Base-by-base conservation (phyloP, 305 asterid species). In the Plantago coronopus region DNA sequence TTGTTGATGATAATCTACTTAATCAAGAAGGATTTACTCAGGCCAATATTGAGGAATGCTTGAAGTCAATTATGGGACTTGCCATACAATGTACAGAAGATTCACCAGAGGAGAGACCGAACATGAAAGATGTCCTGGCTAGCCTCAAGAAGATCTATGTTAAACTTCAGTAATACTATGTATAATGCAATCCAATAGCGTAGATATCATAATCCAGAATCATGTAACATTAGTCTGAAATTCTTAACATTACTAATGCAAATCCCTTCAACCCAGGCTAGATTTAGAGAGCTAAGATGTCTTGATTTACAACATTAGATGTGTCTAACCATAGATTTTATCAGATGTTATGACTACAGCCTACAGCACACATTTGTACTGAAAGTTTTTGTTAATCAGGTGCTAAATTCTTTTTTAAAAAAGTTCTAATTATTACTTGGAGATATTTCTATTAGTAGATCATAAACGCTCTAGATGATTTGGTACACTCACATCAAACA, bases 71-170 rank as follows among this genome's bases (percentile, higher is more conserved):
- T 11, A 59, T 68, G 55, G 64, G 23, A 54, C 34, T 73, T 25
- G 71, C 64, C n/a, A 3, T 69, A 49, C 57, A 74, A 17, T 74
- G 79, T 22, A 40, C 71, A 27, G 10, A 19, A 2, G 17, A 73
- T n/a, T 23, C 37, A 3, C 63, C 70, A 1, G 47, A 62, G 20
- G 59, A 60, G 54, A 68, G 71, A 45, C 61, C 56, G 12, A 27
- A 15, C 31, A 64, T 73, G 65, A 65, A 59, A 53, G 55, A 50
- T 40, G 70, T 68, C 10, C n/a, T 59, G 10, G 21, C 16, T 2
- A 64, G 47, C 21, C 56, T 68, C 11, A 31, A 21, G 20, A 73
- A 64, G 65, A 73, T 68, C 16, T 38, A 48, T 14, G n/a, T n/a
- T n/a, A n/a, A n/a, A n/a, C n/a, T n/a, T n/a, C n/a, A n/a, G n/a